These are phyloP conservation scores for Mucor sp. DNA, from an alignment of 371 early-diverging fungal species.

Conservation along the genomic window DNA sequence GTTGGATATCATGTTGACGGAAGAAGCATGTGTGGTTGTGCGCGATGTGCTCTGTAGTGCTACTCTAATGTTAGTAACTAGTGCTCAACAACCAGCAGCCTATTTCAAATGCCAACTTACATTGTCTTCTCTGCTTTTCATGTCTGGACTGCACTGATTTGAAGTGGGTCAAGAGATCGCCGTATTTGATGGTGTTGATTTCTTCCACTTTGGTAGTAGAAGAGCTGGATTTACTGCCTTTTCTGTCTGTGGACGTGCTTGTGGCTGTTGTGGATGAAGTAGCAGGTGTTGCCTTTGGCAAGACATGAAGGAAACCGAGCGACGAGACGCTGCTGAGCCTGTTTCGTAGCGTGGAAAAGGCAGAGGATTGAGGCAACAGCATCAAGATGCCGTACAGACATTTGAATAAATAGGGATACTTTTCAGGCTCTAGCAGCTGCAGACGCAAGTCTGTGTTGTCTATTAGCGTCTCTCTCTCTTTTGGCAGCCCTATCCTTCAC, in stretches of 20 bases:
- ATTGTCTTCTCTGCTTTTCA: conserved; percentile 54
- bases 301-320: conserved; percentile 61
- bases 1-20: neutral
- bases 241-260: conserved; percentile 8
- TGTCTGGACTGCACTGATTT: conserved; percentile 60
- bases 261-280: conserved; percentile 9
- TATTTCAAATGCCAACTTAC: conserved; percentile 14
- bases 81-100: too few relatives aligned
- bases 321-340: conserved; percentile 78
- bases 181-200: conserved; percentile 41
- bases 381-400: conserved; percentile 90
- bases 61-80: neutral
- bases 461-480: neutral
- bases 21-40: neutral
- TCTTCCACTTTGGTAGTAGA: conserved; percentile 20
- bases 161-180: conserved; percentile 63
- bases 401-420: conserved; percentile 82
- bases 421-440: conserved; percentile 87
- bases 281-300: conserved; percentile 48
- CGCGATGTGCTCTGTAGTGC: conserved; percentile 24
- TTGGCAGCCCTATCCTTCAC: too few relatives aligned
- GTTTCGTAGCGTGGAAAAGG: conserved; percentile 90
- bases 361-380: conserved; percentile 91
- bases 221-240: conserved; percentile 15
- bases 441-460: conserved; percentile 67